Evolutionary conservation across 108 stramenopile species (phyloP), one percentile per base, ranked within the genome.

Genomic region (Stephanodiscus minutulus): DNA sequence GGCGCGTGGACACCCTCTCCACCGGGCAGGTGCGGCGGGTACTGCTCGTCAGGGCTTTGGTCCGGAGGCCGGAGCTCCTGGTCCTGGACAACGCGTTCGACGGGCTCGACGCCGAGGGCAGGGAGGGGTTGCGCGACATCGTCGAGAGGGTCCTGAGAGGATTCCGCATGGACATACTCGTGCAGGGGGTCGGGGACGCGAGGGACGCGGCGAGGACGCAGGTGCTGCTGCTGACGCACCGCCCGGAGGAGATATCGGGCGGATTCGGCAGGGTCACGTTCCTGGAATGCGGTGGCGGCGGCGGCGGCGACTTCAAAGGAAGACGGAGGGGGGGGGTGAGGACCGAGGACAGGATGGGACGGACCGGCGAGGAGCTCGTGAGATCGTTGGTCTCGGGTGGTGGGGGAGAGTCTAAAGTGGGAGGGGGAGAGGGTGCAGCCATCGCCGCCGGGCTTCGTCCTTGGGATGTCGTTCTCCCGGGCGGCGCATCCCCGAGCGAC

Each of bases 11-110:
- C 41, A 86, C 88, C 7, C 62, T 93, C 3, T 80, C 77, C 66
- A 93, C 90, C 28, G 90, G 92, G 46, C 86, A 93, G 68, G 90
- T 93, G 68, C 88, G 90, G 9, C 90, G 91, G 57, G 87, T 89
- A 10, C 63, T 93, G 7, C 61, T 93, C 24, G 86, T 89, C 1
- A 61, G 86, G 35, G 88, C 90, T 0, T 62, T 93, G 44, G 80
- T 87, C 5, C 47, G 47, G 0, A 72, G 74, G 36, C 92, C 92
- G 1, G 47, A 60, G 43, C 55, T 93, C 36, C 61, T 93, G 61
- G 31, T 93, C 39, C 59, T 93, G 17, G 92, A 93, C 74, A 91
- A 93, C 77, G 87, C 88, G 28, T 88, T 88, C 80, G 92, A 93
- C 73, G 92, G 92, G 5, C 76, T 91, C 36, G 92, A 93, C 81